phyloP scores from a whole-genome alignment of 192 early-diverging fungal species.

The Linnemannia elongata region DNA sequence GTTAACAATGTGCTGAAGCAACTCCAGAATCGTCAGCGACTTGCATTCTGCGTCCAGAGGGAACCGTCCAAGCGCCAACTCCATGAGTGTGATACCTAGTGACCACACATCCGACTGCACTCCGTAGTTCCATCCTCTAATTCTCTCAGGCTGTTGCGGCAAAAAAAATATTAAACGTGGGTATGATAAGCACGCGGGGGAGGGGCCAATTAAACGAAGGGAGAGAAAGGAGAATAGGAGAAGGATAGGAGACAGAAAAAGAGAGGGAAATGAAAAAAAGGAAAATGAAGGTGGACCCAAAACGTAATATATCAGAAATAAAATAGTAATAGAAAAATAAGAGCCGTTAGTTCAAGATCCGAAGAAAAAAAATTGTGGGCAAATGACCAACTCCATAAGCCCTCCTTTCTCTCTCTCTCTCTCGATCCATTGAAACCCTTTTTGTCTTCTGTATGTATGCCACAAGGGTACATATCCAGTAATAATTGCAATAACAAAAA shows the following conservation, averaged over 20 bases:
- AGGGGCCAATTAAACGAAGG: background rate
- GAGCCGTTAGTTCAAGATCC: slow-evolving; percentile 9
- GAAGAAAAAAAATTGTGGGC: background rate
- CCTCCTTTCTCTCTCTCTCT: background rate
- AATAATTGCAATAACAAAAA: slow-evolving; percentile 3
- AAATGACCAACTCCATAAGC: background rate
- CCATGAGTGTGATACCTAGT: slow-evolving; percentile 85
- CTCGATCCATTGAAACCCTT: background rate
- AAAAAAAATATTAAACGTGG: background rate
- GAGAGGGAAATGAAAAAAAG: background rate
- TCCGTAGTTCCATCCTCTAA: slow-evolving; percentile 81
- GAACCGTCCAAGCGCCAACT: slow-evolving; percentile 82
- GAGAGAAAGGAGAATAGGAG: background rate
- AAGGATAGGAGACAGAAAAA: background rate
- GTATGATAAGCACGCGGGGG: background rate
- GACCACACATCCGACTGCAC: slow-evolving; percentile 90
- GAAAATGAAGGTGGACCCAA: background rate
- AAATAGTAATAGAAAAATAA: background rate
- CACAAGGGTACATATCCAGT: slow-evolving; percentile 8
- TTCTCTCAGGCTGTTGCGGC: slow-evolving; percentile 76
- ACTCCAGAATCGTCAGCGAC: slow-evolving; percentile 87
- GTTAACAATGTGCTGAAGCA: slow-evolving; percentile 93
- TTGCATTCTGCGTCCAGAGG: slow-evolving; percentile 78
- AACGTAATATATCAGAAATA: slow-evolving; percentile 1
- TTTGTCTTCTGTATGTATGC: background rate